phyloP scores from a whole-genome alignment of 2,329 filamentous ascomycete genomes.

The Trichophaea hybrida region DNA sequence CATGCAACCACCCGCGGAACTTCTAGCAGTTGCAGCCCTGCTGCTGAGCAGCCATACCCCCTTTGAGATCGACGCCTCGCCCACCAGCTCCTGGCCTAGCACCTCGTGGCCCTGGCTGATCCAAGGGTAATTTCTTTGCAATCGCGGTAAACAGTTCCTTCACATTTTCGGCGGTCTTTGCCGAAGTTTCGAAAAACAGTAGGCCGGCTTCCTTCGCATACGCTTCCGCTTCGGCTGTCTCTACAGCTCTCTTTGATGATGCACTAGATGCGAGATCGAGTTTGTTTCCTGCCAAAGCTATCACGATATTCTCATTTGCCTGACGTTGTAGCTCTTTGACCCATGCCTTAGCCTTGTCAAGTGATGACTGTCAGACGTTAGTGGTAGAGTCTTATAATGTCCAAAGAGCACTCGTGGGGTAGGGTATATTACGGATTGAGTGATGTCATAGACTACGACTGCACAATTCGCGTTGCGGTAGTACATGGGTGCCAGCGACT shows the following conservation, averaged over 20 bases:
- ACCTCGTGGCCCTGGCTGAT: constrained; percentile 75
- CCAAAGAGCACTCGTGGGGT: not conserved
- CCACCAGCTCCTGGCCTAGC: constrained; percentile 23
- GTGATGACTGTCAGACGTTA: constrained; percentile 52
- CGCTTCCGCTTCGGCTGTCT: constrained; percentile 78
- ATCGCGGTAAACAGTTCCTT: constrained; percentile 92
- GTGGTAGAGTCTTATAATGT: not conserved
- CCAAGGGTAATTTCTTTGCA: constrained; percentile 90
- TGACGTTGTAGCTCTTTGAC: constrained; percentile 97
- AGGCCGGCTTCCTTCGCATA: constrained; percentile 88
- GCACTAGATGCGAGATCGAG: constrained; percentile 65
- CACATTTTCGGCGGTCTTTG: constrained; percentile 94
- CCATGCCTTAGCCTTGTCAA: constrained; percentile 99
- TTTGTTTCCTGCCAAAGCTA: constrained; percentile 95
- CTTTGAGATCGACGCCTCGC: constrained; percentile 51
- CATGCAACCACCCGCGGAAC: constrained; percentile 1
- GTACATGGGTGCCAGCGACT: constrained; percentile 98
- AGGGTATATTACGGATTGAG: constrained; percentile 66
- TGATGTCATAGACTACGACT: constrained; percentile 98
- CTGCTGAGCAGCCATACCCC: constrained; percentile 24
- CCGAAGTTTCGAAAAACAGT: constrained; percentile 96
- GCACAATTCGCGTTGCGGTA: constrained; percentile 99
- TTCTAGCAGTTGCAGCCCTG: constrained; percentile 24
- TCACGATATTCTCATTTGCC: constrained; percentile 99
- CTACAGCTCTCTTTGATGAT: constrained; percentile 87